phyloP scores from a whole-genome alignment of 768 basidiomycete genomes.

The Russula sp. region DNA sequence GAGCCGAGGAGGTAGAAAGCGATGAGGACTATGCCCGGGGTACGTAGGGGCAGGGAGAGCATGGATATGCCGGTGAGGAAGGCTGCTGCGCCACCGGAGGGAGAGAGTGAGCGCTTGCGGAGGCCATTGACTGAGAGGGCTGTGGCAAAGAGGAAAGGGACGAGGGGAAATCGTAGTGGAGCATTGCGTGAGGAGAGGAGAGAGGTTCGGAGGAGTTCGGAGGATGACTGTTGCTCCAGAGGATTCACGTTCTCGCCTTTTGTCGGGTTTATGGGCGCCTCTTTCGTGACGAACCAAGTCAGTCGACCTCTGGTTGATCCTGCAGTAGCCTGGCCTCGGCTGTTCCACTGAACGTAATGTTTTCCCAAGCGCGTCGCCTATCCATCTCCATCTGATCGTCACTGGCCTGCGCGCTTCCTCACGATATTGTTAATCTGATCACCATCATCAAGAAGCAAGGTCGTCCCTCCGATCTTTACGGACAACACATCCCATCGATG shows the following conservation, averaged over 20 bases:
- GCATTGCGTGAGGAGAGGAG: constrained; percentile 13
- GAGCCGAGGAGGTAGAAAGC: constrained; percentile 79
- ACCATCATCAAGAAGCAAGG: background rate
- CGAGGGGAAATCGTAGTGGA: constrained; percentile 36
- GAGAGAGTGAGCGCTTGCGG: constrained; percentile 70
- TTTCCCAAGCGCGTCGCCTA: too few species aligned
- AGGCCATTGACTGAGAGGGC: constrained; percentile 66
- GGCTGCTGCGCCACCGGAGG: constrained; percentile 72
- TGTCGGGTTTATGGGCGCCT: constrained; percentile 3
- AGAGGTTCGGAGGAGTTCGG: too few species aligned
- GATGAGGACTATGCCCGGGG: constrained; percentile 64
- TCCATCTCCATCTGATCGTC: too few species aligned
- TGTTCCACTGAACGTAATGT: background rate
- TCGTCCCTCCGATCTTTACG: background rate
- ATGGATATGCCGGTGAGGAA: constrained; percentile 71
- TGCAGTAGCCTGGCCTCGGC: background rate
- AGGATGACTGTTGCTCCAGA: background rate
- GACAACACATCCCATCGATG: constrained; percentile 17
- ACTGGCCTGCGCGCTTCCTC: background rate
- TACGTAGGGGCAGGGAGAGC: constrained; percentile 62
- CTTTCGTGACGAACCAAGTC: background rate
- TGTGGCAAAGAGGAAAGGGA: constrained; percentile 49
- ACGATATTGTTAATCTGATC: background rate
- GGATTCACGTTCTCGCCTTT: background rate
- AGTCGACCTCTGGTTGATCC: background rate